phyloP scores from a whole-genome alignment of 495 filamentous ascomycete species.

The Penicillium macrosclerotiorum region DNA sequence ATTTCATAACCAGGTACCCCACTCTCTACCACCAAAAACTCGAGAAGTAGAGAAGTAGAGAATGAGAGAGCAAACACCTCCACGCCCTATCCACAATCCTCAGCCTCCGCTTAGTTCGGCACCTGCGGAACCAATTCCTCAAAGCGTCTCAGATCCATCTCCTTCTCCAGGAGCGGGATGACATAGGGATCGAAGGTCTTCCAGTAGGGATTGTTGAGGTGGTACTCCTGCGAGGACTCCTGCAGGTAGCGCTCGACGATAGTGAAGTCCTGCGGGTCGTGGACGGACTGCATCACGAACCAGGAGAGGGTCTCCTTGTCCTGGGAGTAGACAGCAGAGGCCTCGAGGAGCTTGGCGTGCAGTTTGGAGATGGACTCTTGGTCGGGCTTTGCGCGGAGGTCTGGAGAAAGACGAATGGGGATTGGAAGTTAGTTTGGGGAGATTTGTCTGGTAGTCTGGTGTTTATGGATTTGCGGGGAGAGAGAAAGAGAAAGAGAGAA shows the following conservation, averaged over 20 bases:
- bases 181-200: slow-evolving; percentile 69
- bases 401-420: slow-evolving; percentile 8
- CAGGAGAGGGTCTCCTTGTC: slow-evolving; percentile 66
- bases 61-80: neutral
- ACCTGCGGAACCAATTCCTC: slow-evolving; percentile 45
- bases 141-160: slow-evolving; percentile 62
- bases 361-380: slow-evolving; percentile 58
- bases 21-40: no score
- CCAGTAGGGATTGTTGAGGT: slow-evolving; percentile 67
- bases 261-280: slow-evolving; percentile 63
- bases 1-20: no score
- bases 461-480: neutral
- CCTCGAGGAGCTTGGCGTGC: slow-evolving; percentile 65
- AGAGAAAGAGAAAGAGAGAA: neutral
- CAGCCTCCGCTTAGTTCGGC: neutral
- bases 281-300: slow-evolving; percentile 66
- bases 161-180: slow-evolving; percentile 58
- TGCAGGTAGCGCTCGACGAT: slow-evolving; percentile 66
- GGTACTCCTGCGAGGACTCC: slow-evolving; percentile 58
- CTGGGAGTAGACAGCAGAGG: slow-evolving; percentile 59
- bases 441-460: neutral
- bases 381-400: slow-evolving; percentile 64
- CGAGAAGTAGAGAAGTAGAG: no score
- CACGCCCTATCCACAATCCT: neutral
- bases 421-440: neutral